Base-by-base conservation (phyloP, 176 grass and related monocot species). In the sorghum (Sorghum bicolor) region DNA sequence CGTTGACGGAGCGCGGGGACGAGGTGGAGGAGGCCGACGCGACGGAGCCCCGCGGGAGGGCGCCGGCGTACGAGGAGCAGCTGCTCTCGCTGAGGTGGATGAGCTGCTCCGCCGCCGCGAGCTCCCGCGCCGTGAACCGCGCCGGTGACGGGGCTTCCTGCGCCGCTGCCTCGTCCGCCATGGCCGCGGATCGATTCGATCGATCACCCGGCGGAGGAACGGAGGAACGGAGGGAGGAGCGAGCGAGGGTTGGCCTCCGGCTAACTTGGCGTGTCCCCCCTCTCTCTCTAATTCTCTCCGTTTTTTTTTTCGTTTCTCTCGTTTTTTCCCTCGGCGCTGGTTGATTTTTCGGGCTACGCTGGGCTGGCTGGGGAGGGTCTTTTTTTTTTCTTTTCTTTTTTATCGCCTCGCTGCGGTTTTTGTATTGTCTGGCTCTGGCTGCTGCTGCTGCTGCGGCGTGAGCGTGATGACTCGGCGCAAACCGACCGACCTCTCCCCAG, bases 21-120 rank as follows among this genome's bases (percentile, higher is more conserved):
- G 41, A 72, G 10, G 83, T 61, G 64, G 83, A 79, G 3, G 86
- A 82, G 10, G 86, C 79, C 24, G 84, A 70, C 2, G 84, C 81
- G 19, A 81, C 81, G 58, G 80, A 32, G 34, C 55, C 57, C 12
- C 62, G 63, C 8, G 37, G 34, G 36, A 6, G 22, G 45, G 19
- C 68, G 38, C 45, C 22, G 68, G 48, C 34, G 82, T 47, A 20
- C 26, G 48, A 36, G 71, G 76, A 68, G 66, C 76, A 47, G 86
- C 92, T 92, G 90, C 91, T 88, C 88, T 82, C 96, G 89, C 96
- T 87, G 55, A 98, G 91, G 58, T 88, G 93, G 79, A 98, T 82
- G 38, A 95, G 82, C 62, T 86, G 96, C 89, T 90, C 91, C 25
- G 91, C 96, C 62, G 80, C 96, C 11, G 78, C 88, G 45, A 95